These are phyloP conservation scores for Candida sp. DNA, from an alignment of 1,139 yeast genomes.

Conservation along the genomic window DNA sequence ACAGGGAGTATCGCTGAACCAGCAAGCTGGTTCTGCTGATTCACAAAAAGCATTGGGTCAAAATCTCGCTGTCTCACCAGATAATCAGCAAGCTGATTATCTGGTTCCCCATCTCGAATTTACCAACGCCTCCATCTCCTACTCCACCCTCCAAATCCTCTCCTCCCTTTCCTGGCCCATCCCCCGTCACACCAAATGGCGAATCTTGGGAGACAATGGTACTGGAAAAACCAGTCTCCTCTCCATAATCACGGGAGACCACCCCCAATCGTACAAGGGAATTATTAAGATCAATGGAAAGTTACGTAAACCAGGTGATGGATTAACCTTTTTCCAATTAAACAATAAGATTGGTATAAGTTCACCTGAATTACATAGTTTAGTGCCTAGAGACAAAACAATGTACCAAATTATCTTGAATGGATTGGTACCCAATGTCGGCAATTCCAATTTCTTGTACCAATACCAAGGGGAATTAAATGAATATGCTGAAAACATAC, in stretches of 20 bases:
- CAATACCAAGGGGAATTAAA: slow-evolving; percentile 10
- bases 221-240: slow-evolving; percentile 89
- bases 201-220: slow-evolving; percentile 86
- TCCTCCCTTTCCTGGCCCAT: slow-evolving; percentile 64
- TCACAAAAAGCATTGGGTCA: too few relatives aligned
- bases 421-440: slow-evolving; percentile 60
- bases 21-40: too few relatives aligned
- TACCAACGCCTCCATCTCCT: slow-evolving; percentile 60
- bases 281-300: slow-evolving; percentile 62
- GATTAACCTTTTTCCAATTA: slow-evolving; percentile 71
- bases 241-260: slow-evolving; percentile 87
- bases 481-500: slow-evolving; percentile 13
- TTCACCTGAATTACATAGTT: slow-evolving; percentile 88
- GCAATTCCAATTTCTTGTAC: slow-evolving; percentile 46
- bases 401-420: slow-evolving; percentile 64
- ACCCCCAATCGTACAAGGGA: slow-evolving; percentile 92
- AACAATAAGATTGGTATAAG: slow-evolving; percentile 81
- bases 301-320: slow-evolving; percentile 68
- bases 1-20: too few relatives aligned
- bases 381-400: slow-evolving; percentile 59
- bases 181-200: slow-evolving; percentile 77
- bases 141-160: slow-evolving; percentile 60
- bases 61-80: too few relatives aligned
- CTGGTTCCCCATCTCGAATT: slow-evolving; percentile 43
- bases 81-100: slow-evolving; percentile 3